phyloP scores from a whole-genome alignment of 768 basidiomycete species.

The Psilocybe tampanensis region DNA sequence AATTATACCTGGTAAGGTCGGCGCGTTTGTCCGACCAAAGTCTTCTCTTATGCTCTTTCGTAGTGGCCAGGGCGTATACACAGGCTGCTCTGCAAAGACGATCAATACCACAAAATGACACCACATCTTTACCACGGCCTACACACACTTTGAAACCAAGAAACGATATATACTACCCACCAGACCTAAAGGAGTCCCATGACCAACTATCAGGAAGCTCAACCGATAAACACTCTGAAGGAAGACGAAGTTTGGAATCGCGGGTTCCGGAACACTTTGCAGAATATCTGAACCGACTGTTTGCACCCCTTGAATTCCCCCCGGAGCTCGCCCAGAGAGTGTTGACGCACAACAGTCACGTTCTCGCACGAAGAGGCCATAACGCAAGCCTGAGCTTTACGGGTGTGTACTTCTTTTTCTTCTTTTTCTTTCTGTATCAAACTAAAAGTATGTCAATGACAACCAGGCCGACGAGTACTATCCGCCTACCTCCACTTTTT shows the following conservation, averaged over 20 bases:
- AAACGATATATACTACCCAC: not conserved
- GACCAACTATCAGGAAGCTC: not conserved
- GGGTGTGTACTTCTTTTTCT: conserved; percentile 45
- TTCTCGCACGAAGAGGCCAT: conserved; percentile 65
- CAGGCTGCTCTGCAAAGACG: conserved; percentile 27
- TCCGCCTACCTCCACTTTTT: conserved; percentile 77
- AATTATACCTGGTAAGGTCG: conserved; percentile 15
- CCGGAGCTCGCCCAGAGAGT: conserved; percentile 70
- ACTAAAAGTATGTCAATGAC: not conserved
- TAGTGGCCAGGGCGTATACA: conserved; percentile 28
- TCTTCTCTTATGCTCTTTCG: conserved; percentile 8
- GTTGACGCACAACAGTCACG: conserved; percentile 80
- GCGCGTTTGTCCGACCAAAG: conserved; percentile 9
- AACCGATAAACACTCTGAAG: not conserved
- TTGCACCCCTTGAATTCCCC: conserved; percentile 69
- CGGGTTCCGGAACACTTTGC: conserved; percentile 11
- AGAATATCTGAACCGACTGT: conserved; percentile 63
- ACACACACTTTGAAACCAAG: conserved; percentile 6
- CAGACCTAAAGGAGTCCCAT: not conserved
- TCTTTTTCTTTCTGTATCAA: not conserved
- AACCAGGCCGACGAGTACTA: conserved; percentile 72
- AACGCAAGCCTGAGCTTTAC: conserved; percentile 75
- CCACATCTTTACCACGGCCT: not conserved
- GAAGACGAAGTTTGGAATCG: not conserved
- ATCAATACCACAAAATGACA: conserved; percentile 6